Evolutionary conservation across 441 rosid species (phyloP).

Genomic region (Cnidoscolus chayamansa): DNA sequence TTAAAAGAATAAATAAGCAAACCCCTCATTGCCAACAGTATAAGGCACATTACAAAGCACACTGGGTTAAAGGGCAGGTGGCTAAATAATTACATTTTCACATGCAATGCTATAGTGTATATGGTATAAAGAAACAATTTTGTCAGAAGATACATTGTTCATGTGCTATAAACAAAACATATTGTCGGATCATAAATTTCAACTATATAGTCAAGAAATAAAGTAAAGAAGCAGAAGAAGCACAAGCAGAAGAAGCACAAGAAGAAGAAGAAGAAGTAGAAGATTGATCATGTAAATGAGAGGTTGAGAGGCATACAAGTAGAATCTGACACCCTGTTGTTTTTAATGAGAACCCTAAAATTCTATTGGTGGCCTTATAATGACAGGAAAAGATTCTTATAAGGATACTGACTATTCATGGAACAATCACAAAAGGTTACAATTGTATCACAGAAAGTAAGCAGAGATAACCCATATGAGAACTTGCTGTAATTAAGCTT

Average conservation of each 20-base stretch:
- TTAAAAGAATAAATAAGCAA: too few relatives aligned
- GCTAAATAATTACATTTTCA: constrained; percentile 18
- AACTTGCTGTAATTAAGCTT: too few relatives aligned
- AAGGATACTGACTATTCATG: constrained; percentile 42
- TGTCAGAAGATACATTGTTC: constrained; percentile 20
- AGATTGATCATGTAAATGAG: background rate
- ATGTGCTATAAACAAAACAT: constrained; percentile 13
- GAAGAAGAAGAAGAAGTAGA: too few relatives aligned
- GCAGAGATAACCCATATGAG: background rate
- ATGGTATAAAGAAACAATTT: constrained; percentile 3
- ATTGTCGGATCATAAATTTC: constrained; percentile 13
- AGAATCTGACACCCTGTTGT: constrained; percentile 31
- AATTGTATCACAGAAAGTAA: constrained; percentile 12
- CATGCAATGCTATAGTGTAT: constrained; percentile 13
- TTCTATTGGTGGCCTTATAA: constrained; percentile 35
- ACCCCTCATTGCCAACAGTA: background rate
- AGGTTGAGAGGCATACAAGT: constrained; percentile 18
- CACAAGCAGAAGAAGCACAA: too few relatives aligned
- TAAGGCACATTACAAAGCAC: background rate
- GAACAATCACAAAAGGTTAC: constrained; percentile 28
- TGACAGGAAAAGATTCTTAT: constrained; percentile 42
- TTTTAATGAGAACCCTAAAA: constrained; percentile 40
- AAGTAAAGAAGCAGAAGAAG: too few relatives aligned
- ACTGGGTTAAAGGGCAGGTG: background rate
- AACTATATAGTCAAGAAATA: background rate